These are phyloP conservation scores for Aureobasidium musti DNA, from an alignment of 2,329 filamentous ascomycete genomes.

Conservation along the genomic window DNA sequence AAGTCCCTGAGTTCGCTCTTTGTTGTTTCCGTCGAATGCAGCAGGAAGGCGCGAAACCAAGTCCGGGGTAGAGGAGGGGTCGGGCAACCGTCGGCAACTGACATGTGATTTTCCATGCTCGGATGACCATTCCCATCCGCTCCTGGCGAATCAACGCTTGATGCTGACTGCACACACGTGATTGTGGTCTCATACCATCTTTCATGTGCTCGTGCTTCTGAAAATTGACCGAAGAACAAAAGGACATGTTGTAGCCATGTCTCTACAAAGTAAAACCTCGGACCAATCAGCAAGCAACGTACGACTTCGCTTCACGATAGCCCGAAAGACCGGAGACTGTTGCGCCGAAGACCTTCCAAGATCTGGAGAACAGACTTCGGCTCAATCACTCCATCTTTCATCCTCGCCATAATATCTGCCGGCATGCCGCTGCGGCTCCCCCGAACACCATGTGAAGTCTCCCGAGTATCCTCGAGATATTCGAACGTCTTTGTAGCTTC, in stretches of 20 bases:
- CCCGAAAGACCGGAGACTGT: conserved; percentile 12
- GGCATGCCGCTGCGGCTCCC: conserved; percentile 28
- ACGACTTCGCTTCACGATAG: conserved; percentile 2
- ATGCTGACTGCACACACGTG: conserved; percentile 15
- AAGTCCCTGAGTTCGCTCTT: background rate
- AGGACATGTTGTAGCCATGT: background rate
- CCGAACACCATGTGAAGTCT: conserved; percentile 29
- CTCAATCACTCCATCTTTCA: conserved; percentile 23
- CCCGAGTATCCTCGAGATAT: conserved; percentile 19
- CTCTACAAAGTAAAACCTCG: background rate
- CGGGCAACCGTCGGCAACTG: background rate
- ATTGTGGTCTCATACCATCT: conserved; percentile 20
- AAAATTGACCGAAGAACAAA: conserved; percentile 1
- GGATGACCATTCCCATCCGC: conserved; percentile 16
- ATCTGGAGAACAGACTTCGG: conserved; percentile 30
- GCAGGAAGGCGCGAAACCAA: background rate
- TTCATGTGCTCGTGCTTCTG: conserved; percentile 12
- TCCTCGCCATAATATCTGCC: conserved; percentile 25
- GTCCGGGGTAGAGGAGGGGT: background rate
- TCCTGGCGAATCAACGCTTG: conserved; percentile 1
- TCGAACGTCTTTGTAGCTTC: background rate
- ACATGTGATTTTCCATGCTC: conserved; percentile 21
- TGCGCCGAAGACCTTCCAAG: conserved; percentile 19
- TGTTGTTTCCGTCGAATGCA: conserved; percentile 11
- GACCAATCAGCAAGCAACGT: background rate